Conservation (phyloP, 352 stramenopile genomes). For the Phytophthora citricola region DNA sequence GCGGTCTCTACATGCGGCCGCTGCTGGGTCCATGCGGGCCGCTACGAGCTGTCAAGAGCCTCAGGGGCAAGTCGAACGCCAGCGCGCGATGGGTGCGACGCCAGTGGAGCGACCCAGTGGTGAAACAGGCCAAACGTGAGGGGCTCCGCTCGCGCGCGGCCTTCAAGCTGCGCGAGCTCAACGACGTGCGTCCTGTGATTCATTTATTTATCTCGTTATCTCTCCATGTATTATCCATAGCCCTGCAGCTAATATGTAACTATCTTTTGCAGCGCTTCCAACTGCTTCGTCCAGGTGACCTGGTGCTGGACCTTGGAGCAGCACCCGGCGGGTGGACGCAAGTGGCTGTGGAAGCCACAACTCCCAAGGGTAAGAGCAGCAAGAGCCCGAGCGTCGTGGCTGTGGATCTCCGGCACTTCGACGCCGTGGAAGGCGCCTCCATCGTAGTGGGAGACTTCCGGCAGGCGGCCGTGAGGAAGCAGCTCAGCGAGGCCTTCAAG, state of each 20-base stretch:
- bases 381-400: slow-evolving; percentile 58
- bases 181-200: slow-evolving; percentile 43
- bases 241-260: too few species aligned
- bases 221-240: too few species aligned
- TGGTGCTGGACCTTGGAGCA: slow-evolving; percentile 85
- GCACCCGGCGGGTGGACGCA: slow-evolving; percentile 89
- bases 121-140: slow-evolving; percentile 88
- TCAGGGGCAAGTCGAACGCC: slow-evolving; percentile 84
- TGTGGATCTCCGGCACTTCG: slow-evolving; percentile 76
- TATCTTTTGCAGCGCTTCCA: slow-evolving; percentile 31
- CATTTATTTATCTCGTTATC: background rate
- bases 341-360: slow-evolving; percentile 70
- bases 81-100: slow-evolving; percentile 86
- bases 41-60: slow-evolving; percentile 69
- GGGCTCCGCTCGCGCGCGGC: slow-evolving; percentile 81
- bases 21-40: slow-evolving; percentile 19
- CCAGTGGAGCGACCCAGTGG: slow-evolving; percentile 85
- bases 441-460: slow-evolving; percentile 88
- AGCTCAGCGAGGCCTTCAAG: slow-evolving; percentile 61
- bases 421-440: slow-evolving; percentile 70
- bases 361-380: slow-evolving; percentile 21
- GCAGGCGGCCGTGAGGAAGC: slow-evolving; percentile 50
- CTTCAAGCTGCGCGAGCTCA: slow-evolving; percentile 87
- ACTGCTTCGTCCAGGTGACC: slow-evolving; percentile 65
- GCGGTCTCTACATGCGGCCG: slow-evolving; percentile 23